These are phyloP conservation scores for Acacia acuminata DNA, from an alignment of 306 rosid species.

Conservation along the genomic window DNA sequence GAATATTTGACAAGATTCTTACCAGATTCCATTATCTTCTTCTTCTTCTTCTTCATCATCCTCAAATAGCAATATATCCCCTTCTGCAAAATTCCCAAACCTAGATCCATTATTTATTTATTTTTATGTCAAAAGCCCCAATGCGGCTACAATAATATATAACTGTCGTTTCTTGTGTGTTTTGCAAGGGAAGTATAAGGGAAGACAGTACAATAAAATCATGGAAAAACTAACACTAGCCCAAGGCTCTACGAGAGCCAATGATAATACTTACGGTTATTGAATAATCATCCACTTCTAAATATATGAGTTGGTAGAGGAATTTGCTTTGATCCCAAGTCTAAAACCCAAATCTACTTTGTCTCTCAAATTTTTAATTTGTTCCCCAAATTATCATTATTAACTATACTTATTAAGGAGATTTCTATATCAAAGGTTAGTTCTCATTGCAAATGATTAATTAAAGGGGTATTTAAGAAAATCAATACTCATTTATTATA, in stretches of 20 bases:
- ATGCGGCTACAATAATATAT: neutral
- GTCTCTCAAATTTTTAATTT: no score
- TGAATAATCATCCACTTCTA: no score
- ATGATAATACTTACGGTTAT: no score
- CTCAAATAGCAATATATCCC: neutral
- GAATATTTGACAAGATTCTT: neutral
- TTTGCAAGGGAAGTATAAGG: neutral
- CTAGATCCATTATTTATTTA: neutral
- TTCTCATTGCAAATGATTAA: no score
- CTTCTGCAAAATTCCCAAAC: neutral
- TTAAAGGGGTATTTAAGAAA: no score
- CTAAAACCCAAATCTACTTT: no score
- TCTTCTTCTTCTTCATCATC: neutral
- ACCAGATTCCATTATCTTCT: neutral
- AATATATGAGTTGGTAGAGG: no score
- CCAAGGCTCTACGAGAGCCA: neutral
- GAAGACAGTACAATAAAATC: neutral
- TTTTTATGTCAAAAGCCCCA: neutral
- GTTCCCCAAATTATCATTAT: no score
- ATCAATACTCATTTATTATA: no score
- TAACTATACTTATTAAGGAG: no score
- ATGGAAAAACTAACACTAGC: neutral
- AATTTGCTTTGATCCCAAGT: no score
- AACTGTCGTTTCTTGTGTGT: neutral
- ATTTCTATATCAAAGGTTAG: no score